These are phyloP conservation scores for Myriosclerotinia scirpicola DNA, from an alignment of 2,329 filamentous ascomycete species.

Conservation along the genomic window DNA sequence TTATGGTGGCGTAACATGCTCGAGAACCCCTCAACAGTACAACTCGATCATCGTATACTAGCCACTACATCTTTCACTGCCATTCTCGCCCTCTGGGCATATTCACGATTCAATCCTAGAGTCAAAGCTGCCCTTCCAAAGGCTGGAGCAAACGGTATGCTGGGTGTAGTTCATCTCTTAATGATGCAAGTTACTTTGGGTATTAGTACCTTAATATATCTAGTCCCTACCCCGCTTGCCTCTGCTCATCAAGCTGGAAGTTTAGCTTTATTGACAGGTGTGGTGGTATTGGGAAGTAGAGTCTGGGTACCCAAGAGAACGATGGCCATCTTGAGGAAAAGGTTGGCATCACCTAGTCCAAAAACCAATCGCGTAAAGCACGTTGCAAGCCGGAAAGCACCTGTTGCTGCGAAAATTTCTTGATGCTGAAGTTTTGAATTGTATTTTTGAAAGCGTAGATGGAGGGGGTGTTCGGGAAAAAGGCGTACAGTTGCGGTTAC, in stretches of 20 bases:
- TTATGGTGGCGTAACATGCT: conserved; percentile 97
- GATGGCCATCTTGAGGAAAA: conserved; percentile 55
- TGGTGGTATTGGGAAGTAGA: conserved; percentile 74
- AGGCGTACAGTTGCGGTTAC: conserved; percentile 1
- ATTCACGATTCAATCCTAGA: conserved; percentile 64
- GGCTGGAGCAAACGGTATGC: conserved; percentile 65
- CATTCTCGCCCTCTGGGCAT: conserved; percentile 78
- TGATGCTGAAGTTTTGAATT: background rate
- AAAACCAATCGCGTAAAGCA: conserved; percentile 20
- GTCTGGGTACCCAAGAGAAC: conserved; percentile 71
- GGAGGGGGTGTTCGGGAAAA: background rate
- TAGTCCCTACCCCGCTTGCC: conserved; percentile 85
- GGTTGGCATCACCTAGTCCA: conserved; percentile 23
- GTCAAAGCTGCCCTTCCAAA: conserved; percentile 59
- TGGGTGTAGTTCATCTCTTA: conserved; percentile 80
- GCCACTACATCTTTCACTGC: conserved; percentile 85
- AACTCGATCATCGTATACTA: conserved; percentile 91
- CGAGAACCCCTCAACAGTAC: conserved; percentile 93
- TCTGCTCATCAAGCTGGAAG: conserved; percentile 92
- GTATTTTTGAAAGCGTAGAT: background rate
- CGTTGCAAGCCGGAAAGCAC: background rate
- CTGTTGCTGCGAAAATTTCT: background rate
- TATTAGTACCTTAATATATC: conserved; percentile 87
- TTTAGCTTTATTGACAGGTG: conserved; percentile 79
- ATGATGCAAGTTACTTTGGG: conserved; percentile 80